Base-by-base conservation (phyloP, 768 basidiomycete species). In the Tulasnella sp. region DNA sequence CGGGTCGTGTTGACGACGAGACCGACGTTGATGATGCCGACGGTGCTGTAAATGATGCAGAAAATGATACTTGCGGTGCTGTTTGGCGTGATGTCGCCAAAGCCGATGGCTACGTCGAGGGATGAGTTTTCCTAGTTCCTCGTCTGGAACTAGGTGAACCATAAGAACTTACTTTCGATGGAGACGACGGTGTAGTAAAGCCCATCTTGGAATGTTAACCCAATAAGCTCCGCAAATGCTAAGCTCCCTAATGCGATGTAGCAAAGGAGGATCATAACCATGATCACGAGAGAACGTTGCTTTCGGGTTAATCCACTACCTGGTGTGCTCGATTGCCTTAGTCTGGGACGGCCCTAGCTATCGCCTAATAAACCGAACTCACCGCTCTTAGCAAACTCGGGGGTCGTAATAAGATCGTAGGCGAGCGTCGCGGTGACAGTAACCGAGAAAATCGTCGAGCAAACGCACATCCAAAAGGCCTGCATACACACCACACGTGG, bases 301-400 rank as follows among this genome's bases (percentile, higher is more conserved):
- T 91, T 94, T 34, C 89, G 88, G 0, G 94, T 96, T 48, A 96
- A 85, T 0, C 95, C 95, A 81, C 93, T 94, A 6, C 92, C 93
- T 93, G 75, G 80, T 38, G 36, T 34, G 4, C 56, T 39, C 39
- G 19, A 39, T 40, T 48, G 38, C 77, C 1, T 38, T 10, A 72
- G 36, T 14, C 14, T 21, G 16, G 38, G 14, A 56, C 39, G 19
- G 14, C 34, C 6, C 27, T 10, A 21, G 3, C 18, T 39, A 58
- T 10, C 48, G 27, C n/a, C 10, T 3, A 52, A 34, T 3, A 2
- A 31, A 8, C 52, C 77, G 6, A 7, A 83, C 88, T 44, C 81
- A 91, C 93, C 94, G 77, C 90, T 91, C 72, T 86, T 88, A 1
- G 85, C 85, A 81, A 96, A 95, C 77, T 93, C 88, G 1, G 88